Base-by-base conservation (phyloP, 495 filamentous ascomycete genomes). In the Penicillium tannophilum region DNA sequence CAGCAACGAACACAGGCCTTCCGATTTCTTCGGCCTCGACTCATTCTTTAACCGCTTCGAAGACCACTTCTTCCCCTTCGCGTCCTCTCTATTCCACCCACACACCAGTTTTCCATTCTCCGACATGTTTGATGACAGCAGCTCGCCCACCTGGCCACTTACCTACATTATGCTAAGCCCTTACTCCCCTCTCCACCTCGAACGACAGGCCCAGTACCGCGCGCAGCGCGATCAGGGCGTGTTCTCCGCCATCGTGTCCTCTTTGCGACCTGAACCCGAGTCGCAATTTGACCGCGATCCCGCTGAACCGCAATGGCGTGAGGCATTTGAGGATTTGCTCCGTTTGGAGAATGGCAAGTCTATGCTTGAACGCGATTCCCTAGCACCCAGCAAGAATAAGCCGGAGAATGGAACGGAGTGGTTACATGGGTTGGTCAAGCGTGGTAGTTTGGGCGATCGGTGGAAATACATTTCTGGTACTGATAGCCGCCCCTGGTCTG, bases 321-420 rank as follows among this genome's bases (percentile, higher is more conserved):
- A 79, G 50, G 83, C 83, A 0, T 84, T 84, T 55, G 82, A 84
- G 59, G 83, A 86, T 65, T 71, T 86, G 10, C 52, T 86, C 10
- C 69, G 72, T 24, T 67, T 83, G 2, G 70, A 81, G 36, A 80
- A 79, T 49, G 82, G 78, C 47, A 75, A 78, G 56, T 66, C 71
- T 6, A 72, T 83, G 72, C 64, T 79, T 6, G 75, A 78, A 45
- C 67, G 54, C 26, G 66, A 71, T 31, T 42, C 60, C 2, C 23
- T 56, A n/a, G 53, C 59, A 1, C 56, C 63, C 8, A 58, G 52
- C 26, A 72, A 63, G 51, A 54, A 33, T 0, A 54, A 11, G 6
- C 4, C 24, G 14, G 73, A 78, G 55, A 56, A 62, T 20, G 68
- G 65, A 9, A 63, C 63, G 8, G 72, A 76, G 8, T 80, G 77